These are phyloP conservation scores for Auricularia sp. DNA, from an alignment of 768 basidiomycete genomes.

Conservation along the genomic window DNA sequence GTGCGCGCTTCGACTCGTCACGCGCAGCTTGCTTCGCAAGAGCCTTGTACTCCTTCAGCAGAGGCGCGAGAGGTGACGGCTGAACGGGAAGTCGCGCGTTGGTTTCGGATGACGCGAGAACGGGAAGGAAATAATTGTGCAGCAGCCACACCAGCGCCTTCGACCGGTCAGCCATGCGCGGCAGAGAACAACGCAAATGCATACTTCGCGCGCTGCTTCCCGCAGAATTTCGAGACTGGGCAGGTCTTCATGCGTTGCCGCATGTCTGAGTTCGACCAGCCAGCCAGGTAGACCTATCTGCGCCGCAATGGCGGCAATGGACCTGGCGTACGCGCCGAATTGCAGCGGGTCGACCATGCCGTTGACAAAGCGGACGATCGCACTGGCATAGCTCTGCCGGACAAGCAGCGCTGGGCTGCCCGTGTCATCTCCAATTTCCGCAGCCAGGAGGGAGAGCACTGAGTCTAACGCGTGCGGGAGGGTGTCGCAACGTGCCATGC, in stretches of 20 bases:
- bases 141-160: constrained; percentile 81
- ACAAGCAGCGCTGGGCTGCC: constrained; percentile 36
- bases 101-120: constrained; percentile 38
- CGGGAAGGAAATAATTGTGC: constrained; percentile 76
- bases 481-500: constrained; percentile 69
- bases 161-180: constrained; percentile 1
- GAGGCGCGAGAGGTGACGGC: constrained; percentile 51
- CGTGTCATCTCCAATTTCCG: constrained; percentile 44
- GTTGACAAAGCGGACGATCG: constrained; percentile 85
- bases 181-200: constrained; percentile 2
- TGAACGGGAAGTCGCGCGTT: constrained; percentile 20
- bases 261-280: constrained; percentile 89
- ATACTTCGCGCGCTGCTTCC: constrained; percentile 65
- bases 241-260: constrained; percentile 91
- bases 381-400: constrained; percentile 70
- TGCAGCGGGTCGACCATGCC: constrained; percentile 93
- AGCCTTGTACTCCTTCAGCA: constrained; percentile 65
- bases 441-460: constrained; percentile 50
- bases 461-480: constrained; percentile 81
- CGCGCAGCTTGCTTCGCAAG: constrained; percentile 51
- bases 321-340: constrained; percentile 76
- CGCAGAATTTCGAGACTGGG: constrained; percentile 74
- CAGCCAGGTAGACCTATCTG: constrained; percentile 80
- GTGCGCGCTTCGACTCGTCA: constrained; percentile 51
- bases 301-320: constrained; percentile 79